These are phyloP conservation scores for Penicillium samsonianum DNA, from an alignment of 495 filamentous ascomycete species.

Conservation along the genomic window DNA sequence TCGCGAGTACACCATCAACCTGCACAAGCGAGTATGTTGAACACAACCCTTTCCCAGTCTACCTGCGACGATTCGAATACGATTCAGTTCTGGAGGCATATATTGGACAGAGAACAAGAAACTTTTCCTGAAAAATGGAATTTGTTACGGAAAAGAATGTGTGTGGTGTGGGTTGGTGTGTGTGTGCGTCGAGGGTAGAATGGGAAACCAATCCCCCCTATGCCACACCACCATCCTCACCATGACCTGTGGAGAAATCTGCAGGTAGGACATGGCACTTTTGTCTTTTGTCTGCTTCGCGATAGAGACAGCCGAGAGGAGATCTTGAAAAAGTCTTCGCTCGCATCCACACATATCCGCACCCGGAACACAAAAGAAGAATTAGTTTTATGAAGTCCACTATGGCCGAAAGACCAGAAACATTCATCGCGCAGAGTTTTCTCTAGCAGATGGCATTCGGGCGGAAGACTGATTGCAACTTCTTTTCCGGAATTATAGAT, in stretches of 20 bases:
- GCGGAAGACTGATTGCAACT: constrained; percentile 59
- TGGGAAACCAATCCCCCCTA: constrained; percentile 2
- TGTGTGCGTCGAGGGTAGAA: constrained; percentile 13
- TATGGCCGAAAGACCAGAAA: constrained; percentile 44
- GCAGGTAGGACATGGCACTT: constrained; percentile 7
- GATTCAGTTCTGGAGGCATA: constrained; percentile 29
- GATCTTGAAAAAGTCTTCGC: constrained; percentile 14
- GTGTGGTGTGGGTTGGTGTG: constrained; percentile 16
- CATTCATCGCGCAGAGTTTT: constrained; percentile 34
- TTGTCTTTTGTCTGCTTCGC: constrained; percentile 5
- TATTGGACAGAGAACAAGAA: constrained; percentile 35
- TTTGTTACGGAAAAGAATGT: constrained; percentile 24
- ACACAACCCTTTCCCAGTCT: constrained; percentile 21
- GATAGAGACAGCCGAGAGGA: constrained; percentile 12
- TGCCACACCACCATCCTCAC: constrained; percentile 7
- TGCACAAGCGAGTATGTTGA: constrained; percentile 97
- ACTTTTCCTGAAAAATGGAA: constrained; percentile 28
- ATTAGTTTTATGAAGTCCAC: constrained; percentile 76
- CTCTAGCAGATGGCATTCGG: constrained; percentile 57
- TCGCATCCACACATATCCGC: constrained; percentile 21
- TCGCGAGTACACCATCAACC: constrained; percentile 99
- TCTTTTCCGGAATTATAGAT: constrained; percentile 59
- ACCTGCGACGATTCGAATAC: constrained; percentile 28
- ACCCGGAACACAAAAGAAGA: constrained; percentile 39
- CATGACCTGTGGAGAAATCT: constrained; percentile 16